These are phyloP conservation scores for Leccinum fuscescens DNA, from an alignment of 1,284 basidiomycete genomes.

Conservation along the genomic window DNA sequence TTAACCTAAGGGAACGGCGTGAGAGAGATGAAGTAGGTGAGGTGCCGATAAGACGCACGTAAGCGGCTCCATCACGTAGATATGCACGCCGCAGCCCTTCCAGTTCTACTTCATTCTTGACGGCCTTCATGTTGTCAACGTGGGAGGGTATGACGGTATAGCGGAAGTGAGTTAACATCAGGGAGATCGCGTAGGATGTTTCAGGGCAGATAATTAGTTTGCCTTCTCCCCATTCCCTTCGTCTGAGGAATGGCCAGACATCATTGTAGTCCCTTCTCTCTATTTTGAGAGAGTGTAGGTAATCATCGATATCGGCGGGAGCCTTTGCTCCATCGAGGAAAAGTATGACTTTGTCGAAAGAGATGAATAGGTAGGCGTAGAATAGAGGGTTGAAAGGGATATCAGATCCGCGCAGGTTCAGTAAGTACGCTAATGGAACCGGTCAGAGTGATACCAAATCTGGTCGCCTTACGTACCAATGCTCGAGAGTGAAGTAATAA, in stretches of 20 bases:
- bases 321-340: conserved; percentile 71
- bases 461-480: conserved; percentile 49
- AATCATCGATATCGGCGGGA: conserved; percentile 49
- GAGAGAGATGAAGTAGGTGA: conserved; percentile 12
- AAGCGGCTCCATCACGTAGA: conserved; percentile 88
- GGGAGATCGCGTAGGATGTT: conserved; percentile 75
- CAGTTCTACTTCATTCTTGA: conserved; percentile 88
- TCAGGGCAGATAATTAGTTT: conserved; percentile 70
- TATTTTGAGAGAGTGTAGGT: conserved; percentile 61
- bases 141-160: conserved; percentile 66
- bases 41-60: conserved; percentile 50
- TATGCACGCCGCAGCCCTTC: conserved; percentile 84
- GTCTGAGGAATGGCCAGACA: conserved; percentile 75
- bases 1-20: conserved; percentile 43
- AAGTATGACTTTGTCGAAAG: conserved; percentile 56
- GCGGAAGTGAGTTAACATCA: conserved; percentile 76
- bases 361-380: conserved; percentile 79
- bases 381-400: conserved; percentile 88
- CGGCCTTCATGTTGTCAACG: conserved; percentile 78
- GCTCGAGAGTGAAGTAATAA: conserved; percentile 59
- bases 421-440: conserved; percentile 20
- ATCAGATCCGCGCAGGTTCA: conserved; percentile 70
- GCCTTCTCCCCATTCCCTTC: conserved; percentile 72
- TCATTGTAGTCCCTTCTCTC: conserved; percentile 72
- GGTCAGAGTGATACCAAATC: conserved; percentile 10